Conservation (phyloP, 176 grass and related monocot genomes). For the Leersia perrieri region DNA sequence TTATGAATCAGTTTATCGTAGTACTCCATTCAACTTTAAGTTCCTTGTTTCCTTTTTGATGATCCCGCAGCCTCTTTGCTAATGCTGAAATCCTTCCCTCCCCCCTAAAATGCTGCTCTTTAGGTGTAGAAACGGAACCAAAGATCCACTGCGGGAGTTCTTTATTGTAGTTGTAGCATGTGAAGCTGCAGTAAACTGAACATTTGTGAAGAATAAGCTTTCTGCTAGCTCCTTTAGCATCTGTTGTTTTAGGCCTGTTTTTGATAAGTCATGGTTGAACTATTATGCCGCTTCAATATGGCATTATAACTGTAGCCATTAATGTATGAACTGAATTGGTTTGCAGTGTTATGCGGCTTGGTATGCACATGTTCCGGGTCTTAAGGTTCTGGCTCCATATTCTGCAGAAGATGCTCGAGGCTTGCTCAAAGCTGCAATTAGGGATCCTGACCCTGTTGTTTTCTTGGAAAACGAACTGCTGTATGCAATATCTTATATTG, state of each 20-base stretch:
- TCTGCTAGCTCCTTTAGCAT: neutral
- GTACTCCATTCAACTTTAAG: neutral
- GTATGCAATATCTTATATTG: conserved; percentile 50
- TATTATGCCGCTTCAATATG: neutral
- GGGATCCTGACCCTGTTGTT: conserved; percentile 92
- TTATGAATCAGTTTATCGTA: conserved; percentile 4
- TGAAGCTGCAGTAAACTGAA: neutral
- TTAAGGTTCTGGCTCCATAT: conserved; percentile 87
- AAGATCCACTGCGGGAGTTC: neutral
- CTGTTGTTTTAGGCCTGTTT: neutral
- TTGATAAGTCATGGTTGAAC: neutral
- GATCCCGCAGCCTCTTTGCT: neutral
- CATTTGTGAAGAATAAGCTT: neutral
- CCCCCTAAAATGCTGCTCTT: too few relatives aligned
- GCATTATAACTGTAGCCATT: neutral
- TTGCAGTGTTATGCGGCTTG: conserved; percentile 96
- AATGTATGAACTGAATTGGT: conserved; percentile 18
- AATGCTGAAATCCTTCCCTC: neutral
- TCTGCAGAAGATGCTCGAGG: conserved; percentile 92
- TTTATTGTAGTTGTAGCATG: neutral
- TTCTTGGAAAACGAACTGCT: conserved; percentile 96
- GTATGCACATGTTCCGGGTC: conserved; percentile 90
- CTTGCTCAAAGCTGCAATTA: conserved; percentile 95
- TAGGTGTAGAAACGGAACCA: neutral
- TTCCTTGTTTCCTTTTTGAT: neutral